Base-by-base conservation (phyloP, 2,329 filamentous ascomycete species). In the Trichoderma sp. region DNA sequence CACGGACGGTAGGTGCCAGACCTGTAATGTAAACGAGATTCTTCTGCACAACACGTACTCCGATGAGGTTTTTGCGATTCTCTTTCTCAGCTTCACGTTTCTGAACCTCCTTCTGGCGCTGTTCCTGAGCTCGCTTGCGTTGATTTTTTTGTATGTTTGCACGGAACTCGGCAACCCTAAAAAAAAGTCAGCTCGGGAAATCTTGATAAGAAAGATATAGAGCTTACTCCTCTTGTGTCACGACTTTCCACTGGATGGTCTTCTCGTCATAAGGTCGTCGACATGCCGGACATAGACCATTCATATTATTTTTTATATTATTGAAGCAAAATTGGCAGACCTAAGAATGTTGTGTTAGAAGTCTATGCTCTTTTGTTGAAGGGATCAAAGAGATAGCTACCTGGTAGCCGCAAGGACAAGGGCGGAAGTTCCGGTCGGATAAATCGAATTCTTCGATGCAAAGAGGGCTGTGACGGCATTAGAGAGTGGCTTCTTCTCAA, bases 251-350 rank as follows among this genome's bases (percentile, higher is more conserved):
- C 82, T 98, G 90, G 80, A 99, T 98, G 34, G 94, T 97, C 81
- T 95, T 95, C 76, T 99, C 97, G 81, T 98, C 94, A 81, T 99
- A 99, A 6, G 94, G 92, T 80, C 96, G 89, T 82, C 96, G 90
- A 81, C 96, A 99, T 76, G 97, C 97, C n/a, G 96, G 96, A 82
- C 96, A 99, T 71, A 98, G 88, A 43, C 95, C 95, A 80, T 98
- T 98, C 88, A 97, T 94, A 78, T 98, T 98, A 77, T 93, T 97
- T 84, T 97, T 97, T 81, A 99, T 97, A 81, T 98, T 99, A 84
- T 99, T 98, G 86, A 95, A 99, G 84, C 96, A 99, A 84, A 99
- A 99, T 86, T 99, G 97, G 83, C 96, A 99, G 81, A 99, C 95
- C 95, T 98, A n/a, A 34, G 13, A 1, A 17, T 8, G 34, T 3